These are phyloP conservation scores for Cyanodermella asteris DNA, from an alignment of 2,329 filamentous ascomycete genomes.

Conservation along the genomic window DNA sequence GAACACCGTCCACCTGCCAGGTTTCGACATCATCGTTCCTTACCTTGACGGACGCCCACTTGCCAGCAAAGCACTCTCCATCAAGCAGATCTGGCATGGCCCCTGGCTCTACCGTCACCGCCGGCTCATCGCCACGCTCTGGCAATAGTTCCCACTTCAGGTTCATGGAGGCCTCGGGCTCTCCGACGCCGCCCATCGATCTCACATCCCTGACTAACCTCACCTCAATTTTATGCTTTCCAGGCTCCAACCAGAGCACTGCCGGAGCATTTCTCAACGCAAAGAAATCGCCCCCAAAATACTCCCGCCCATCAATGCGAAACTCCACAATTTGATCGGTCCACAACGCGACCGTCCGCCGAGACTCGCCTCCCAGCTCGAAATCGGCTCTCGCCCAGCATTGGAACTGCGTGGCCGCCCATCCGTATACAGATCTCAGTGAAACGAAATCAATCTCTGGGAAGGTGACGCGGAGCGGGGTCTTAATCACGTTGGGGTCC, in stretches of 20 bases:
- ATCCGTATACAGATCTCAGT: slow-evolving; percentile 33
- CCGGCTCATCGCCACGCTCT: no score
- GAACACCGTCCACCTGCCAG: no score
- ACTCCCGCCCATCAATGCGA: slow-evolving; percentile 27
- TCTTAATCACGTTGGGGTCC: slow-evolving; percentile 13
- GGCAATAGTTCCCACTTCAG: slow-evolving; percentile 16
- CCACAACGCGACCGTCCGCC: slow-evolving; percentile 19
- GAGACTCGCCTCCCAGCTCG: slow-evolving; percentile 13
- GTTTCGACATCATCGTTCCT: slow-evolving; percentile 29
- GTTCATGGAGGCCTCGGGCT: slow-evolving; percentile 22
- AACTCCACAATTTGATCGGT: slow-evolving; percentile 29
- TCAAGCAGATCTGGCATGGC: slow-evolving; percentile 31
- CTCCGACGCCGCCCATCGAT: slow-evolving; percentile 29
- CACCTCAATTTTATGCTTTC: slow-evolving; percentile 28
- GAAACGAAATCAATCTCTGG: slow-evolving; percentile 30
- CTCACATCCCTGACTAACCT: slow-evolving; percentile 34
- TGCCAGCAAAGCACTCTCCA: slow-evolving; percentile 23
- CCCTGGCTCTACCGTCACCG: no score
- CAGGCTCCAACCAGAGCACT: slow-evolving; percentile 26
- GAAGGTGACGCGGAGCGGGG: slow-evolving; percentile 24
- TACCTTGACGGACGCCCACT: slow-evolving; percentile 26
- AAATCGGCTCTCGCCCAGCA: slow-evolving; percentile 32
- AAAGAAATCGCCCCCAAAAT: slow-evolving; percentile 37
- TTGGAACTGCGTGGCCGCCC: slow-evolving; percentile 36
- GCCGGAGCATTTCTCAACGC: slow-evolving; percentile 27